Percentiles rank a stretch among this genome's conserved stretches.
Evolutionary conservation across 495 filamentous ascomycete species (phyloP).

Genomic region (Penicillium tannophilum): DNA sequence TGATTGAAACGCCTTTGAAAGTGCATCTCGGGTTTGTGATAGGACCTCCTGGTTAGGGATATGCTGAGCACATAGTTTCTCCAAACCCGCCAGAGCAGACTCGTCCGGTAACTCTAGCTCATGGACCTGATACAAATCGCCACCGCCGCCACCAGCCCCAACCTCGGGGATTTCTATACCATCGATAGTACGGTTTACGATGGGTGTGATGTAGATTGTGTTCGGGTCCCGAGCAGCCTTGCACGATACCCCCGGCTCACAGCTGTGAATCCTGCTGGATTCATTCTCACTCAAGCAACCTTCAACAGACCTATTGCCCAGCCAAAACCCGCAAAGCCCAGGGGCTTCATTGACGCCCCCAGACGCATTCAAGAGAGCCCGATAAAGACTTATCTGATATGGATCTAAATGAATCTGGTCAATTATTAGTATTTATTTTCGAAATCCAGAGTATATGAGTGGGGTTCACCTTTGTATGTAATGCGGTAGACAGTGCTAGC

Average conservation of each 20-base stretch:
- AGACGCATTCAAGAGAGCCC: slow-evolving; percentile 54
- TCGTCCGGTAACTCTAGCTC: slow-evolving; percentile 61
- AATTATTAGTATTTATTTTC: background rate
- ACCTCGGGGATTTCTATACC: slow-evolving; percentile 68
- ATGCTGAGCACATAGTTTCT: slow-evolving; percentile 48
- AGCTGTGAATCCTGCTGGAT: slow-evolving; percentile 79
- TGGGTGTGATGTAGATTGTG: slow-evolving; percentile 76
- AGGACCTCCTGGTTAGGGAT: slow-evolving; percentile 39
- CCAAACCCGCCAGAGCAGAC: slow-evolving; percentile 43
- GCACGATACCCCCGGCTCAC: slow-evolving; percentile 74
- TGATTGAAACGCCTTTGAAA: slow-evolving; percentile 38
- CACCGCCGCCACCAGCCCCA: slow-evolving; percentile 78
- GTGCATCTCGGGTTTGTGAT: slow-evolving; percentile 33
- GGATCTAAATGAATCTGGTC: slow-evolving; percentile 75
- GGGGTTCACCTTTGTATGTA: slow-evolving; percentile 60
- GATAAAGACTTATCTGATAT: slow-evolving; percentile 77
- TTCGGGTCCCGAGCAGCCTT: slow-evolving; percentile 48
- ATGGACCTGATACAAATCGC: slow-evolving; percentile 66
- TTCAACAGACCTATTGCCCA: slow-evolving; percentile 67
- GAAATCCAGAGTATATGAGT: background rate
- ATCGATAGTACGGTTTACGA: slow-evolving; percentile 59
- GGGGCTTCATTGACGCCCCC: slow-evolving; percentile 58
- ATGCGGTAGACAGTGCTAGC: slow-evolving; percentile 72
- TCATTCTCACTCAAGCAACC: slow-evolving; percentile 72
- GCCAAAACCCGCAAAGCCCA: slow-evolving; percentile 72